These are phyloP conservation scores for Magnolia kwangsiensis DNA, from an alignment of 164 flowering plant species.

Conservation along the genomic window DNA sequence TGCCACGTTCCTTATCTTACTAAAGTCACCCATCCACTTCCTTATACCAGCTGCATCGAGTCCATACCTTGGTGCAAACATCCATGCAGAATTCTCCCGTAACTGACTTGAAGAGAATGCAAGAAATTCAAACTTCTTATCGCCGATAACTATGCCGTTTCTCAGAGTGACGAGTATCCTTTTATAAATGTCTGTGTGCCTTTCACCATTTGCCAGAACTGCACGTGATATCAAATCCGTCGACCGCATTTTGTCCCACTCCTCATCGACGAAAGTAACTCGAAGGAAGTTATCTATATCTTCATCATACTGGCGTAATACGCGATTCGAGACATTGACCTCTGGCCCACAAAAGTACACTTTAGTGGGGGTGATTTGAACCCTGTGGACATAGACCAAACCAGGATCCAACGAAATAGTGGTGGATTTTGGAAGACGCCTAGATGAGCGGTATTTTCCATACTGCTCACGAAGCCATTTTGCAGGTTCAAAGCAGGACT, in stretches of 20 bases:
- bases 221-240: constrained; percentile 45
- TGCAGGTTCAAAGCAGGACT: constrained; percentile 77
- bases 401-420: constrained; percentile 51
- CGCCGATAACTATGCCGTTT: constrained; percentile 67
- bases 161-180: constrained; percentile 57
- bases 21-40: constrained; percentile 78
- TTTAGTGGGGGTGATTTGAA: constrained; percentile 70
- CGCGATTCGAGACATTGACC: constrained; percentile 71
- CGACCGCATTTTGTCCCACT: constrained; percentile 52
- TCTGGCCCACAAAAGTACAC: constrained; percentile 81
- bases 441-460: constrained; percentile 19
- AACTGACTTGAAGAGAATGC: constrained; percentile 89
- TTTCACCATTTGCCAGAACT: constrained; percentile 6
- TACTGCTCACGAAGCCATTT: constrained; percentile 60
- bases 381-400: constrained; percentile 64
- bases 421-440: constrained; percentile 24
- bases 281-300: constrained; percentile 71
- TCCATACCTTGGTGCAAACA: constrained; percentile 67
- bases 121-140: constrained; percentile 84
- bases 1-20: constrained; percentile 68
- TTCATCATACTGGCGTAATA: constrained; percentile 46
- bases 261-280: constrained; percentile 81
- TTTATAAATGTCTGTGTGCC: constrained; percentile 41
- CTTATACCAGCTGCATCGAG: constrained; percentile 61
- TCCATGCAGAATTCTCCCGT: constrained; percentile 76